phyloP scores from a whole-genome alignment of 148 eudicot genomes.

The Fagopyrum homotropicum region DNA sequence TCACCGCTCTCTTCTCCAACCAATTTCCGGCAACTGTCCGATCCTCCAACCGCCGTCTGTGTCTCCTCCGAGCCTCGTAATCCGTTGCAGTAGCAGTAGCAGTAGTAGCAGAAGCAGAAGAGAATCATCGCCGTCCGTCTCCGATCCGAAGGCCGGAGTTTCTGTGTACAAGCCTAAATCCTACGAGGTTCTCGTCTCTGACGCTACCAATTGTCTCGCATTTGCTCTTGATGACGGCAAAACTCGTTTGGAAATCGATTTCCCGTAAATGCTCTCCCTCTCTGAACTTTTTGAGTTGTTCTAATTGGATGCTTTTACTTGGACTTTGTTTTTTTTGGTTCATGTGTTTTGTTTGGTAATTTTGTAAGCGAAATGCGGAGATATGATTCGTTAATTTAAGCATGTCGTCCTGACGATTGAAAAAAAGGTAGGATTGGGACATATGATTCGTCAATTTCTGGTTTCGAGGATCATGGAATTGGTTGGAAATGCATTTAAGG shows the following conservation, averaged over 20 bases:
- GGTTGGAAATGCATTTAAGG: neutral
- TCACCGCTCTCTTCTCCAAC: constrained; percentile 12
- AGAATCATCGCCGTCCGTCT: constrained; percentile 20
- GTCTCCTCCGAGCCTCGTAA: constrained; percentile 14
- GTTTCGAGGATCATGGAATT: neutral
- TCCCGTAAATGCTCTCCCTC: constrained; percentile 48
- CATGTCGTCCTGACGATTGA: neutral
- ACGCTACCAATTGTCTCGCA: constrained; percentile 68
- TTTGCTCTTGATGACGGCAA: constrained; percentile 66
- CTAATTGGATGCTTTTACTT: neutral
- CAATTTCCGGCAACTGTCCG: constrained; percentile 14
- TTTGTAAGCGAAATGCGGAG: neutral
- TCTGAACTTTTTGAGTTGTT: neutral
- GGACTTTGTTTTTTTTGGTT: neutral
- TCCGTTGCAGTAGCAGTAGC: constrained; percentile 16
- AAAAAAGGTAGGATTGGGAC: neutral
- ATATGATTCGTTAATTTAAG: neutral
- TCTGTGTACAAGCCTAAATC: constrained; percentile 88
- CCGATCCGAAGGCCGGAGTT: constrained; percentile 54
- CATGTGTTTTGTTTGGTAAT: neutral
- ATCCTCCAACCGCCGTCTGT: constrained; percentile 3
- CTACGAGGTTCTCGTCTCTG: constrained; percentile 69
- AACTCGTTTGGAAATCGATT: constrained; percentile 78
- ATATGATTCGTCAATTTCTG: neutral
- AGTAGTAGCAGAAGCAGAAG: constrained; percentile 22